Evolutionary conservation across 2,329 filamentous ascomycete genomes (phyloP).

Genomic region (Cryphonectria parasitica): DNA sequence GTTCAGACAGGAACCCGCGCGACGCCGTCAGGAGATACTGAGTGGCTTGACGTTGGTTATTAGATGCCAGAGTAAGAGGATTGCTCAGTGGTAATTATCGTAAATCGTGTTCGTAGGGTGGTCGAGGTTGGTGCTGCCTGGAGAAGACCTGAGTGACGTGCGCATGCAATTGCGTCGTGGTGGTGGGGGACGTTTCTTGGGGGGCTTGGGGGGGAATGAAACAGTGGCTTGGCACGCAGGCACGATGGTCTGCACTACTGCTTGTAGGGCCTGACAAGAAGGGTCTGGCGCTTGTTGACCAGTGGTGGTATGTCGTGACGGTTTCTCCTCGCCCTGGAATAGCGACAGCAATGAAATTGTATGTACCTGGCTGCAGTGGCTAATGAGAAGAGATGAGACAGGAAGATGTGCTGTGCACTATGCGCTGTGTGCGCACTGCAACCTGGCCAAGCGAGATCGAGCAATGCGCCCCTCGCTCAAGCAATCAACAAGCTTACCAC

Average conservation of each 20-base stretch:
- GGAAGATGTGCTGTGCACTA: constrained; percentile 1
- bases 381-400: constrained; percentile 16
- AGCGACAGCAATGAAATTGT: constrained; percentile 7
- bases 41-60: constrained; percentile 12
- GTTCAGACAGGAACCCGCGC: constrained; percentile 18
- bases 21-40: constrained; percentile 5
- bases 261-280: not conserved
- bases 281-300: not conserved
- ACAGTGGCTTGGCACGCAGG: constrained; percentile 24
- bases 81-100: not conserved
- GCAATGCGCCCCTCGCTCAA: constrained; percentile 2
- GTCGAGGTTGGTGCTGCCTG: constrained; percentile 9
- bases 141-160: not conserved
- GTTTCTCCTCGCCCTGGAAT: constrained; percentile 15
- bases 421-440: constrained; percentile 2
- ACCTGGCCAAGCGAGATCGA: constrained; percentile 1
- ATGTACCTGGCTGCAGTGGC: not conserved
- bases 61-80: constrained; percentile 12
- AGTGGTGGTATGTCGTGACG: constrained; percentile 22
- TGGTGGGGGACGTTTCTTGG: constrained; percentile 18
- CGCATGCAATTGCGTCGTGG: constrained; percentile 19
- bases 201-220: constrained; percentile 21
- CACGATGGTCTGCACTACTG: not conserved
- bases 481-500: not conserved
- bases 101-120: not conserved